These are phyloP conservation scores for Lactifluus hygrophoroides DNA, from an alignment of 768 basidiomycete species.

Conservation along the genomic window DNA sequence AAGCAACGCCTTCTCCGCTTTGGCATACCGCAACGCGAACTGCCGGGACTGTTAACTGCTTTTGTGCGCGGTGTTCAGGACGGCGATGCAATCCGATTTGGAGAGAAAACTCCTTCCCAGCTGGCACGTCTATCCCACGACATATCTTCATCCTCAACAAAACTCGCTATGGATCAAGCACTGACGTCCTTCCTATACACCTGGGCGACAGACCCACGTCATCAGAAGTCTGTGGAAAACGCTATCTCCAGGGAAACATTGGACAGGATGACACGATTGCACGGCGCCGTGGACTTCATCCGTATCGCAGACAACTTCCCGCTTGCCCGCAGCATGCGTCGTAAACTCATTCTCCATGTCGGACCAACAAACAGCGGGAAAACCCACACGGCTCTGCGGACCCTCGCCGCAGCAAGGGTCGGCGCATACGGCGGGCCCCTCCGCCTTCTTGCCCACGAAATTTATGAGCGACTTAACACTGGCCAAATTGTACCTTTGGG, in stretches of 20 bases:
- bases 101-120: slow-evolving; percentile 30
- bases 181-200: slow-evolving; percentile 45
- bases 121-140: slow-evolving; percentile 38
- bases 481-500: slow-evolving; percentile 81
- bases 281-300: slow-evolving; percentile 33
- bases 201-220: slow-evolving; percentile 40
- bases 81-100: slow-evolving; percentile 16
- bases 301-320: slow-evolving; percentile 39
- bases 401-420: slow-evolving; percentile 61
- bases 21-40: slow-evolving; percentile 38
- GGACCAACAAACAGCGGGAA: slow-evolving; percentile 98
- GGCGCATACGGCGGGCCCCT: slow-evolving; percentile 91
- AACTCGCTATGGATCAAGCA: slow-evolving; percentile 36
- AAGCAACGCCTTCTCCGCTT: slow-evolving; percentile 37
- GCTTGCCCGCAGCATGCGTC: slow-evolving; percentile 47
- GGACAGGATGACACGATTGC: slow-evolving; percentile 23
- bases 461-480: slow-evolving; percentile 83
- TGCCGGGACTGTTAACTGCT: slow-evolving; percentile 33
- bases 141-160: slow-evolving; percentile 23
- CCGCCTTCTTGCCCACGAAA: slow-evolving; percentile 89
- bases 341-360: slow-evolving; percentile 90
- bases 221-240: not conserved
- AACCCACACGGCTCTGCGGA: slow-evolving; percentile 86
- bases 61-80: slow-evolving; percentile 35
- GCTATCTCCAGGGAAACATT: slow-evolving; percentile 21